Base-by-base conservation (phyloP, 139 green algal species). In the Astrephomene gubernaculifera region DNA sequence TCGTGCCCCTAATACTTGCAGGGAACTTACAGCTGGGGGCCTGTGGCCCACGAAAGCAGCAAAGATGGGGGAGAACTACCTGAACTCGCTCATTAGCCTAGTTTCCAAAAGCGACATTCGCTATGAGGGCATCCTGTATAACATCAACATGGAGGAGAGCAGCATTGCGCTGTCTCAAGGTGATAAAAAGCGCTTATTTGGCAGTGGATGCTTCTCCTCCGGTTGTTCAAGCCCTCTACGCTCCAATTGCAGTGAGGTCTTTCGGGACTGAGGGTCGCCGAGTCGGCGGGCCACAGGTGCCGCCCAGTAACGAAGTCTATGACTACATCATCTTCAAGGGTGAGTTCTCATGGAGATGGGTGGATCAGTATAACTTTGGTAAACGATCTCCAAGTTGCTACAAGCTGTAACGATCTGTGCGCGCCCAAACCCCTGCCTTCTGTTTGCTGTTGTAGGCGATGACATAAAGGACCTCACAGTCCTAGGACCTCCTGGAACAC, bases 261-360 rank as follows among this genome's bases (percentile, higher is more conserved):
- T 98, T 96, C 81, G 96, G 96, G n/a, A 98, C 96, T 0, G 96
- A 99, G 81, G 96, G 94, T 33, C 92, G 96, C n/a, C 90, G 94
- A 31, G 86, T 90, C 57, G 90, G 94, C 21, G 96, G 93, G 0
- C 89, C 93, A 1, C 89, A 97, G 79, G 94, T 98, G 35, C 92
- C 87, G 3, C 89, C 94, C 17, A 95, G 83, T 75, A 91, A 94
- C 72, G 93, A 98, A 73, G 90, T 98, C 10, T 99, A 98, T 53
- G 95, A 98, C 52, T 96, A 95, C 85, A 98, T 99, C 81, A 94
- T 98, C 57, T 99, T 99, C 87, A 94, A 95, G 85, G 97, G 94
- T 96, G 71, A 69, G 87, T 53, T 9, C 35, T 33, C 69, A 29
- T 14, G 57, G 57, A 35, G 17, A 67, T 67, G 57, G n/a, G n/a